phyloP scores from a whole-genome alignment of 225 moss, liverwort and hornwort genomes.

The Asterella californica region DNA sequence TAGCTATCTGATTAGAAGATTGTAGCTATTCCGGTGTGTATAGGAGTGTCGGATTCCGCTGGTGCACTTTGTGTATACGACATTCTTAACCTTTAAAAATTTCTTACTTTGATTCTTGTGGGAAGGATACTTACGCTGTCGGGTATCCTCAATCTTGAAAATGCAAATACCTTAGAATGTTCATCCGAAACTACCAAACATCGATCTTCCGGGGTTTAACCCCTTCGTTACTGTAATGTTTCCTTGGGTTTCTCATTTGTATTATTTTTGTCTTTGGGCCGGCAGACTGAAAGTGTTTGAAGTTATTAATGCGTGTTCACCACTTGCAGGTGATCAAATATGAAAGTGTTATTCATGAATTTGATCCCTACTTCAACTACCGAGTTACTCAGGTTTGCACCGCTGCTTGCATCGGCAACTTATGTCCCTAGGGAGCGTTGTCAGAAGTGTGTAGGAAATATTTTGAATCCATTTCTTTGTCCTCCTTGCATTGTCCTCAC shows the following conservation, averaged over 20 bases:
- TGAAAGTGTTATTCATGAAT: conserved; percentile 99
- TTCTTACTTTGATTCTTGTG: background rate
- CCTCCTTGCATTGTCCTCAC: background rate
- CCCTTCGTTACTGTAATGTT: background rate
- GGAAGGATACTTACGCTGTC: background rate
- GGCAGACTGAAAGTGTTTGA: background rate
- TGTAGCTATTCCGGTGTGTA: background rate
- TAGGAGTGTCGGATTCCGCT: too few species aligned
- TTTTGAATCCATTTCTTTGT: background rate
- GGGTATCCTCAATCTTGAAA: background rate
- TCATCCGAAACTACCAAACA: background rate
- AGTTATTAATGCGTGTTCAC: background rate
- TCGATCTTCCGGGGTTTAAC: background rate
- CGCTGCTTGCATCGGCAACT: background rate
- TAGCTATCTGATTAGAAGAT: background rate
- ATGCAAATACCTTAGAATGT: background rate
- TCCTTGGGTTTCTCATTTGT: background rate
- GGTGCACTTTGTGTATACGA: too few species aligned
- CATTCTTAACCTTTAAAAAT: too few species aligned
- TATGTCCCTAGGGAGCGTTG: background rate
- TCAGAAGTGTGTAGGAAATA: background rate
- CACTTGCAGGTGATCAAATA: conserved; percentile 91
- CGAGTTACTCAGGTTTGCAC: conserved; percentile 89
- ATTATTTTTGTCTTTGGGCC: background rate
- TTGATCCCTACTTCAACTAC: conserved; percentile 99